Evolutionary conservation across 208 protist genomes (phyloP), one percentile per base, ranked within the genome.

Genomic region (Crithidia thermophila): DNA sequence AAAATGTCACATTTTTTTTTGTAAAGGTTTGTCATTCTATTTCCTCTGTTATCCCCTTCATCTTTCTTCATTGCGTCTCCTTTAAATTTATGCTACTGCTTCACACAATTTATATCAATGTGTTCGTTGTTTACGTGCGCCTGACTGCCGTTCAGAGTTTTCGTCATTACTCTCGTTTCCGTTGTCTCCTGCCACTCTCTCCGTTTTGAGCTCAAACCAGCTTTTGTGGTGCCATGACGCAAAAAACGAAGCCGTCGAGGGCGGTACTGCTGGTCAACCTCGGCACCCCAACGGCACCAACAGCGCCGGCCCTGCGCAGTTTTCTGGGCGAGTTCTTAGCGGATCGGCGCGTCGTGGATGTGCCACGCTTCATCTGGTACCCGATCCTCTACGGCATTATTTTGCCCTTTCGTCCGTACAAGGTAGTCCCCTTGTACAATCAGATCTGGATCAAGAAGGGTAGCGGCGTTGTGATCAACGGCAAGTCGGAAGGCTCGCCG

Each of bases 381-480:
- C 71, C 80, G 5, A 75, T 86, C 51, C 62, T 89, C 4, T 89
- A 86, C 53, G 50, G 52, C 55, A 67, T 89, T n/a, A 71, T 89
- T 28, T 40, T 85, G 42, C 77, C 83, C 10, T 82, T 83, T 46
- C 81, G 77, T 20, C 68, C 69, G 13, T 31, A 28, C 36, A 62
- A 69, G 21, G 43, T 81, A 0, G 37, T 58, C 14, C 37, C 60
- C 18, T 20, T 72, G 62, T 85, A 86, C 56, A 20, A 51, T 2
- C 49, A 58, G 7, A 67, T 83, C 21, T 89, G 83, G 80, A 72
- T 83, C 23, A 30, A 47, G 7, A 36, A 62, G 0, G 21, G 25
- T 47, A 47, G 63, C 28, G 59, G 64, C 16, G 18, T 65, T 8
- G 43, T 47, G 23, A 51, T 67, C 28, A 70, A 59, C 55, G 61